These are phyloP conservation scores for Fusarium caatingaense DNA, from an alignment of 2,329 filamentous ascomycete genomes.

Conservation along the genomic window DNA sequence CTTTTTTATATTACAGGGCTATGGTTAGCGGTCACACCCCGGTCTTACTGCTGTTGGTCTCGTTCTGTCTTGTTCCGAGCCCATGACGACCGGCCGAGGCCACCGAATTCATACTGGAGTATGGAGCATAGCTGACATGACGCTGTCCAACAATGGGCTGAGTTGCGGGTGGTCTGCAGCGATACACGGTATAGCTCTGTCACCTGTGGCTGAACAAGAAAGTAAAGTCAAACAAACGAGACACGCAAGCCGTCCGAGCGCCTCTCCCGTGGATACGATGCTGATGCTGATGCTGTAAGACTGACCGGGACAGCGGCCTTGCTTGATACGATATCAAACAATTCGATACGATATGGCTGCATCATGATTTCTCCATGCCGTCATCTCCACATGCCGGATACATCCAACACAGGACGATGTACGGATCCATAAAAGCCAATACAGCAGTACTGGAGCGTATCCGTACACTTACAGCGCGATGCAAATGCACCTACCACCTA, in stretches of 20 bases:
- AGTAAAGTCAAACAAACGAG: conserved; percentile 12
- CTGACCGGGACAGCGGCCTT: neutral
- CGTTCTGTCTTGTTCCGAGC: conserved; percentile 14
- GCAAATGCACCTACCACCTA: conserved; percentile 24
- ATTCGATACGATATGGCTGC: conserved; percentile 34
- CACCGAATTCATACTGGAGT: neutral
- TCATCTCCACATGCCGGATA: conserved; percentile 26
- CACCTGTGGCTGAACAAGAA: conserved; percentile 5
- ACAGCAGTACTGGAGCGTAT: neutral
- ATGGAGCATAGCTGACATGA: conserved; percentile 26
- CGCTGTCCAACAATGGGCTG: conserved; percentile 31
- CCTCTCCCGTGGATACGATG: conserved; percentile 30
- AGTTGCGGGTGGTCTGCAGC: conserved; percentile 23
- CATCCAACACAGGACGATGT: neutral
- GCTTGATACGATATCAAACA: conserved; percentile 17
- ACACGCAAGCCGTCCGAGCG: conserved; percentile 40
- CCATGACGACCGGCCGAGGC: conserved; percentile 21
- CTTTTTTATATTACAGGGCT: conserved; percentile 25
- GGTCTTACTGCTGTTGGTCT: conserved; percentile 10
- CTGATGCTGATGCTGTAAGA: conserved; percentile 23
- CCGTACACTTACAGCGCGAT: neutral
- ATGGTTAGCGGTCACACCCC: conserved; percentile 17
- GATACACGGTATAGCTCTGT: conserved; percentile 12
- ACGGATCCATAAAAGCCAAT: conserved; percentile 1
- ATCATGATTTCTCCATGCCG: conserved; percentile 40